These are phyloP conservation scores for Aspergillus tamarii DNA, from an alignment of 2,329 filamentous ascomycete genomes.

Conservation along the genomic window DNA sequence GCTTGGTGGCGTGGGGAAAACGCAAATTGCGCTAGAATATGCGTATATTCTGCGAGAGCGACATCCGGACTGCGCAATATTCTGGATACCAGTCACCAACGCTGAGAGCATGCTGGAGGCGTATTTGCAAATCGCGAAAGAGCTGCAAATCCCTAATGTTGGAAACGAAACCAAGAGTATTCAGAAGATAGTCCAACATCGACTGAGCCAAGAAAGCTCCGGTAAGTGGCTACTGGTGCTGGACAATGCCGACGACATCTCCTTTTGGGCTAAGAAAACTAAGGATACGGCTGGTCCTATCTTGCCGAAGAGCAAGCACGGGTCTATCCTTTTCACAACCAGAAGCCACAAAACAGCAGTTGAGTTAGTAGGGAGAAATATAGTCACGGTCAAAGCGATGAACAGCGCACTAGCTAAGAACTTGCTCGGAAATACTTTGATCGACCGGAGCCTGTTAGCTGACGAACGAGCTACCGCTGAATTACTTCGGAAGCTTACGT, in stretches of 20 bases:
- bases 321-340: neutral
- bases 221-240: neutral
- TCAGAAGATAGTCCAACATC: neutral
- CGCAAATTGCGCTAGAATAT: neutral
- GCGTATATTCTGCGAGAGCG: neutral
- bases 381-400: neutral
- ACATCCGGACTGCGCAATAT: neutral
- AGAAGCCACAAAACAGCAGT: neutral
- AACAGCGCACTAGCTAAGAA: neutral
- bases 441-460: neutral
- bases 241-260: neutral
- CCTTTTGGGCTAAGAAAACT: neutral
- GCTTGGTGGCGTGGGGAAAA: slow-evolving; percentile 2
- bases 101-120: neutral
- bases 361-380: neutral
- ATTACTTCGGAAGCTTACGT: neutral
- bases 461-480: neutral
- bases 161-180: neutral
- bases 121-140: neutral
- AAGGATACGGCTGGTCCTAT: neutral
- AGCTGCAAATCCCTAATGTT: neutral
- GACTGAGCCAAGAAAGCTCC: neutral
- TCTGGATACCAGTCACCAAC: neutral
- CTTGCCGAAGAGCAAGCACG: neutral
- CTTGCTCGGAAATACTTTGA: neutral